Conservation (phyloP, 768 basidiomycete genomes). For the Paxillus ammoniavirescens region DNA sequence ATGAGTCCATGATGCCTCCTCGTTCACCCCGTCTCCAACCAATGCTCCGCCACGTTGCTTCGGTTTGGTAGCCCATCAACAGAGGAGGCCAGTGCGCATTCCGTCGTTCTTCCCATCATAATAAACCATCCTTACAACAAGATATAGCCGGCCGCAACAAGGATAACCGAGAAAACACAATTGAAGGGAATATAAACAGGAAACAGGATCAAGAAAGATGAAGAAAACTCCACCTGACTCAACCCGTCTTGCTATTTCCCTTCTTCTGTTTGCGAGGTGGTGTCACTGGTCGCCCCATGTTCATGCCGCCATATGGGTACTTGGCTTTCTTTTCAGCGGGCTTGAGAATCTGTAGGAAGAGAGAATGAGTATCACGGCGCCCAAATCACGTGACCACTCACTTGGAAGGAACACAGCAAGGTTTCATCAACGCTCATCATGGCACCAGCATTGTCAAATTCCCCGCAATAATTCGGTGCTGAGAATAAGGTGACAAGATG, state of each 20-base stretch:
- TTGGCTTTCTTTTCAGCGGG: slow-evolving; percentile 99
- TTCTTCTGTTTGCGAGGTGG: slow-evolving; percentile 98
- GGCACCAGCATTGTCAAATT: slow-evolving; percentile 98
- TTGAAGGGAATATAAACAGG: slow-evolving; percentile 32
- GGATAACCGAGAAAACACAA: slow-evolving; percentile 24
- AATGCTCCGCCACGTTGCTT: slow-evolving; percentile 13
- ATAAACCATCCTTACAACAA: slow-evolving; percentile 25
- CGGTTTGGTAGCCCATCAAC: slow-evolving; percentile 9
- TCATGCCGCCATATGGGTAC: slow-evolving; percentile 85
- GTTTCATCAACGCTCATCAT: slow-evolving; percentile 99
- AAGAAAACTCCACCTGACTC: slow-evolving; percentile 26
- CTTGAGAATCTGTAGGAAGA: slow-evolving; percentile 77
- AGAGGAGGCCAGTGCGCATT: slow-evolving; percentile 10
- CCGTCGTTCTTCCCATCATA: slow-evolving; percentile 15
- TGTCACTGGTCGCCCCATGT: slow-evolving; percentile 85
- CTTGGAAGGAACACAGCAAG: slow-evolving; percentile 96
- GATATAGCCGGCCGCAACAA: slow-evolving; percentile 25
- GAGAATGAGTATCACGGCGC: background rate
- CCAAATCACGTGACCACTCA: slow-evolving; percentile 34
- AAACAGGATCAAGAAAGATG: slow-evolving; percentile 26
- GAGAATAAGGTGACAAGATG: slow-evolving; percentile 97
- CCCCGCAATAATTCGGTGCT: slow-evolving; percentile 92
- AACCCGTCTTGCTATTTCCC: slow-evolving; percentile 78
- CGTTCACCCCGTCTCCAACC: slow-evolving; percentile 6
- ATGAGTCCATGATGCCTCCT: slow-evolving; percentile 20